Evolutionary conservation across 2,329 filamentous ascomycete genomes (phyloP).

Genomic region (Rhytidhysteron rufulum): DNA sequence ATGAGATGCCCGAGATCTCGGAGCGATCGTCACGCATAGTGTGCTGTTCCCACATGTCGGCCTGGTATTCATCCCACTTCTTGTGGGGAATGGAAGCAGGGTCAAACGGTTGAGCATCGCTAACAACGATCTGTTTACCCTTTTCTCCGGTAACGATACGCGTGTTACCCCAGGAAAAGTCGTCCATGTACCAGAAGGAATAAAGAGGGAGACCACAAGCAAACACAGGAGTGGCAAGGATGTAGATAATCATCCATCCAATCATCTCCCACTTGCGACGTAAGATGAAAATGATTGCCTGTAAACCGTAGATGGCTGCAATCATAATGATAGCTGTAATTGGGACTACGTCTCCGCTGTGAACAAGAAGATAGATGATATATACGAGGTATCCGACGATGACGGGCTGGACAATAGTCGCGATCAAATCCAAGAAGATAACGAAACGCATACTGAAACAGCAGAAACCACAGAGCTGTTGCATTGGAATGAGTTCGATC

Average conservation of each 20-base stretch:
- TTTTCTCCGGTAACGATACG: slow-evolving; percentile 93
- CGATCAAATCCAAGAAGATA: slow-evolving; percentile 89
- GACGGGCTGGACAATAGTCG: slow-evolving; percentile 87
- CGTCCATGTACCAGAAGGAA: slow-evolving; percentile 99
- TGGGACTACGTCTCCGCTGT: slow-evolving; percentile 64
- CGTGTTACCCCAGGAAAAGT: slow-evolving; percentile 99
- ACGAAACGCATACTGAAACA: slow-evolving; percentile 99
- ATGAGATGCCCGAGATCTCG: slow-evolving; percentile 89
- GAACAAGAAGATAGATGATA: slow-evolving; percentile 70
- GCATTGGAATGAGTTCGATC: slow-evolving; percentile 87
- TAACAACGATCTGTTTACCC: slow-evolving; percentile 87
- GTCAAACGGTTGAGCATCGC: slow-evolving; percentile 97
- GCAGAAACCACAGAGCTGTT: slow-evolving; percentile 97
- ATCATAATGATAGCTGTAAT: slow-evolving; percentile 85
- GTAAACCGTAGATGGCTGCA: slow-evolving; percentile 93
- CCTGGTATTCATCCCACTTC: slow-evolving; percentile 99
- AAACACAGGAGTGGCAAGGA: slow-evolving; percentile 87
- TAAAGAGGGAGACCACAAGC: slow-evolving; percentile 86
- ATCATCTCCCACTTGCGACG: slow-evolving; percentile 99
- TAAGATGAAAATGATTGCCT: slow-evolving; percentile 94
- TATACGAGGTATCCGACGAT: slow-evolving; percentile 87
- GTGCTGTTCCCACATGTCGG: slow-evolving; percentile 94
- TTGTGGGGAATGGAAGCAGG: slow-evolving; percentile 89
- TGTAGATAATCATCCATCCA: slow-evolving; percentile 97
- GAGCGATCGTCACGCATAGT: slow-evolving; percentile 78